These are phyloP conservation scores for Paecilomyces dactylethromorphus DNA, from an alignment of 2,329 filamentous ascomycete species.

Conservation along the genomic window DNA sequence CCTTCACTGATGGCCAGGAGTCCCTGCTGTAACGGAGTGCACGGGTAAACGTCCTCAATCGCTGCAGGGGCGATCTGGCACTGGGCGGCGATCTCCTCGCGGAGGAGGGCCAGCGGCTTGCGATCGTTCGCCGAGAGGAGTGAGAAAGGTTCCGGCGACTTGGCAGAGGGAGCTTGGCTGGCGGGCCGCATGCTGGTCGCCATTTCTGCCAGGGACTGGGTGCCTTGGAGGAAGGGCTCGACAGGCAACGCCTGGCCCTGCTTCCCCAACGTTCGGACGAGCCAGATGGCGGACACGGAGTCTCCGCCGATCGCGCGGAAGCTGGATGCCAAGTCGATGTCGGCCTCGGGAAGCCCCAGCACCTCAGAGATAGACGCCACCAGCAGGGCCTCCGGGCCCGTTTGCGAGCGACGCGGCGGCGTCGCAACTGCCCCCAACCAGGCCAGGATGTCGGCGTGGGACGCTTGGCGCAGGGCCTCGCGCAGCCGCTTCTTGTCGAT, in stretches of 20 bases:
- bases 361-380: conserved; percentile 2
- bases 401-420: background rate
- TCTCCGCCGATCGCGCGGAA: conserved; percentile 25
- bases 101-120: background rate
- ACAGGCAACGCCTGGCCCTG: conserved; percentile 16
- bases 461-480: background rate
- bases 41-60: conserved; percentile 32
- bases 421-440: background rate
- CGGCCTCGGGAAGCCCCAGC: conserved; percentile 31
- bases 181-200: conserved; percentile 32
- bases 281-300: conserved; percentile 21
- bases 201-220: conserved; percentile 38
- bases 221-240: conserved; percentile 16
- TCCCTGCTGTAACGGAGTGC: conserved; percentile 34
- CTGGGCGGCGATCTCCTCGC: background rate
- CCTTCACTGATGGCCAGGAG: conserved; percentile 29
- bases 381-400: background rate
- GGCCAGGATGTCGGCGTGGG: background rate
- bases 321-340: conserved; percentile 15
- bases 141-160: background rate
- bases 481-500: background rate
- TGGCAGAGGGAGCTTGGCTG: background rate
- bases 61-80: conserved; percentile 6
- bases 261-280: conserved; percentile 13
- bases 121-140: background rate